Base-by-base conservation (phyloP, 768 basidiomycete species). In the Termitomyces sp. region DNA sequence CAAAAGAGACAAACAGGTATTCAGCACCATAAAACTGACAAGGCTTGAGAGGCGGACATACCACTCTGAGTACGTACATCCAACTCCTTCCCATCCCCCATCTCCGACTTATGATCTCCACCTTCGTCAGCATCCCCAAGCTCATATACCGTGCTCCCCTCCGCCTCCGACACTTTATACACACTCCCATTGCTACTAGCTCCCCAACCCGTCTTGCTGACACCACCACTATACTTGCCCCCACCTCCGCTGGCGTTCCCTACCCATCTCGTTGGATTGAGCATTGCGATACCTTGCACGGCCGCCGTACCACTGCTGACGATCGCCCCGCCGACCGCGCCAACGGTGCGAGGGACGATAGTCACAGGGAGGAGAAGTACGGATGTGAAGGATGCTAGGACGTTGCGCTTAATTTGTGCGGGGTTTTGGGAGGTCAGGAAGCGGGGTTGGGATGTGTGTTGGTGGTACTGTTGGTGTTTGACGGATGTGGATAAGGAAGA, bases 311-410 rank as follows among this genome's bases (percentile, higher is more conserved):
- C 84, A 3, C 89, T 89, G 0, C 87, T 85, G 50, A 85, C 80
- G 33, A 87, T 70, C 0, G 79, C 86, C 12, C 81, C 85, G 8
- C 87, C 86, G 8, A 89, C 85, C 3, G 78, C 83, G 14, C 84
- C 83, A 17, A 87, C 86, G 0, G 84, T 82, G 14, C 90, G 84
- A 0, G 96, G 96, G 2, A 98, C 94, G 67, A 98, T 96, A 1
- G 95, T 97, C 17, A 99, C 97, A 0, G 97, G 96, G 0, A 98
- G 76, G 0, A 98, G 75, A 6, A 99, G 84, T 1, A 93, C 81
- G 58, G 91, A 87, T 2, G 91, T 90, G 70, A 99, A 98, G 0
- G 93, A 91, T 0, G 93, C 88, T 1, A 98, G 79, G 8, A 98
- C 91, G 63, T 89, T 97, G 42, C 92, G 85, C 66, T 99, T 99